Base-by-base conservation (phyloP, 2,329 filamentous ascomycete species). In the Didymella glomerata region DNA sequence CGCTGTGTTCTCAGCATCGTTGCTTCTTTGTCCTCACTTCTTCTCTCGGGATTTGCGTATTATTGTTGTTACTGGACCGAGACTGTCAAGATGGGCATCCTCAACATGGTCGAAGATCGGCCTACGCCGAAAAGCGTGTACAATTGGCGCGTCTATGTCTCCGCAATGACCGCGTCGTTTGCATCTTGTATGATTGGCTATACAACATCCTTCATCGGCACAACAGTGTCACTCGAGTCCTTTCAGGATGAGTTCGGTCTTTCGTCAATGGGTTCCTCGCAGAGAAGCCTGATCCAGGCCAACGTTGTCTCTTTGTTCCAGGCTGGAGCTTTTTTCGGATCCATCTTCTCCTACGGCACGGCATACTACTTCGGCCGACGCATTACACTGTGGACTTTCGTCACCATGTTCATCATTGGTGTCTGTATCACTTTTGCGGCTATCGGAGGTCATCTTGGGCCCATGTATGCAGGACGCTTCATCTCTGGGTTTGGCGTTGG, bases 251-350 rank as follows among this genome's bases (percentile, higher is more conserved):
- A 93, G 72, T 94, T 94, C 74, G 68, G 80, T 14, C 88, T 93
- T 67, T 79, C 75, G 2, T 69, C 77, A 2, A 84, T 88, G 77
- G 76, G 72, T 4, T 53, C 73, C 0, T 54, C 68, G 3, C 71
- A 84, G n/a, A 78, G 87, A 25, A 83, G 87, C 28, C 77, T 90
- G 4, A 79, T 90, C 47, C 88, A 87, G 69, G 82, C 88, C 68
- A 94, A 93, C 75, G 92, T 93, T 61, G 90, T 93, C 50, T 92
- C 89, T 25, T 85, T 90, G 53, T 93, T 92, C 79, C 91, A 94
- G 77, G 91, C 91, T 10, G 91, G 91, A 59, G 90, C 90, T 60
- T 93, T 95, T 80, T 93, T 94, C 67, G 91, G 91, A 49, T 86
- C 88, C 9, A 69, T 76, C 27, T 72, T 72, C 32, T 72, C 72